A percentile compares a stretch with the other conserved stretches of the same genome.
phyloP scores from a whole-genome alignment of 73 alveolate species.

The Paraurostyla sp. region DNA sequence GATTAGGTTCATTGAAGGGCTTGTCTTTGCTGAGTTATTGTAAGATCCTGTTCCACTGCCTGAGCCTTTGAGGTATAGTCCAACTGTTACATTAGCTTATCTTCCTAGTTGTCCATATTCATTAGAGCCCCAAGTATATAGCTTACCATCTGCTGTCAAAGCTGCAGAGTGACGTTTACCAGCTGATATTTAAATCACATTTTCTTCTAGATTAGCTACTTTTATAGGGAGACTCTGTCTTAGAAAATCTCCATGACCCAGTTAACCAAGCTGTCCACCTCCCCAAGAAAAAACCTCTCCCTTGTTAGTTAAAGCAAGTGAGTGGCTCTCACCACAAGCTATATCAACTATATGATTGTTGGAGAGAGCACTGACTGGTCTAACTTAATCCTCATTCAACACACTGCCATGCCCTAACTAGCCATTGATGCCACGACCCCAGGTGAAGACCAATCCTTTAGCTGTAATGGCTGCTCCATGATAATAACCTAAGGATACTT shows the following conservation, averaged over 20 bases:
- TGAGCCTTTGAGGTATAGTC: conserved; percentile 51
- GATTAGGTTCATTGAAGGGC: conserved; percentile 51
- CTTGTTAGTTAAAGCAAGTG: conserved; percentile 85
- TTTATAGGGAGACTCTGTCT: conserved; percentile 64
- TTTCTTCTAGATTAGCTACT: conserved; percentile 39
- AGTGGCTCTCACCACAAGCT: conserved; percentile 92
- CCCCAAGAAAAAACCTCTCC: conserved; percentile 98
- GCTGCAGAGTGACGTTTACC: conserved; percentile 78
- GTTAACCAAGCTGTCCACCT: conserved; percentile 78
- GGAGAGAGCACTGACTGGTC: background rate
- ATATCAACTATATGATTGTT: conserved; percentile 76
- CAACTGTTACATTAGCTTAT: conserved; percentile 41
- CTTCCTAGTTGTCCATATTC: conserved; percentile 91
- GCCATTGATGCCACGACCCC: conserved; percentile 50
- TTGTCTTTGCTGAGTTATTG: conserved; percentile 55
- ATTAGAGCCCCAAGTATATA: conserved; percentile 96
- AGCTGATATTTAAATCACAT: conserved; percentile 45
- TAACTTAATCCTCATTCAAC: conserved; percentile 10
- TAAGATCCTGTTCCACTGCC: conserved; percentile 44
- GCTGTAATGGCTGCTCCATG: conserved; percentile 35
- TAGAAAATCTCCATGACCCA: conserved; percentile 84
- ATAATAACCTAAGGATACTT: conserved; percentile 20
- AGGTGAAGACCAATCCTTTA: conserved; percentile 13
- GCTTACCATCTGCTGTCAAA: conserved; percentile 74
- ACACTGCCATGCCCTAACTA: conserved; percentile 32